A percentile compares a stretch with the other conserved stretches of the same genome.
Conservation (phyloP, 169 alveolate genomes). For the Fabrea salina region DNA sequence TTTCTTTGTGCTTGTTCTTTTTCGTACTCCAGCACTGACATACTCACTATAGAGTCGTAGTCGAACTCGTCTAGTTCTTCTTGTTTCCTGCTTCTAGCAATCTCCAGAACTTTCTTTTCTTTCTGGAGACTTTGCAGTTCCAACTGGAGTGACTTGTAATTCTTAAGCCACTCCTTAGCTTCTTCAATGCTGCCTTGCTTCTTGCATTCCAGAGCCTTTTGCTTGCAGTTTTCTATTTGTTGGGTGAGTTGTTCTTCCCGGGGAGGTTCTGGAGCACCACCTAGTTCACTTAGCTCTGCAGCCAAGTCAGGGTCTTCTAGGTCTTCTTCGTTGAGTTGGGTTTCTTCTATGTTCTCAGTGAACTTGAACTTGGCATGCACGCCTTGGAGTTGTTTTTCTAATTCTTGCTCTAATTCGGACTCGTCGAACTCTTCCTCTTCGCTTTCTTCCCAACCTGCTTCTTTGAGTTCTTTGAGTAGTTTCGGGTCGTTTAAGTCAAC, state of each 20-base stretch:
- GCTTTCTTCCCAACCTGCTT: slow-evolving; percentile 15
- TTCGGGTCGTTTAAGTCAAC: slow-evolving; percentile 25
- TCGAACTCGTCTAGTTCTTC: slow-evolving; percentile 12
- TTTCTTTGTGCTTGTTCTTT: not conserved
- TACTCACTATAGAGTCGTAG: not conserved
- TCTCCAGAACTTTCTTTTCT: not conserved
- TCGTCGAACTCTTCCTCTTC: slow-evolving; percentile 12
- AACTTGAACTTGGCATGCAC: not conserved
- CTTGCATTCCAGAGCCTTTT: not conserved
- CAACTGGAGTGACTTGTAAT: not conserved
- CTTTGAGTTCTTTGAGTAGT: slow-evolving; percentile 18
- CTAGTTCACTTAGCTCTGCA: slow-evolving; percentile 15
- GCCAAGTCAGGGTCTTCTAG: slow-evolving; percentile 15
- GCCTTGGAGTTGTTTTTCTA: not conserved
- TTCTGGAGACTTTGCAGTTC: not conserved
- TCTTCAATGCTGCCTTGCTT: not conserved
- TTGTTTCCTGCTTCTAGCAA: not conserved
- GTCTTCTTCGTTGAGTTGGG: not conserved
- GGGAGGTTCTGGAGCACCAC: not conserved
- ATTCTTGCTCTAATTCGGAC: slow-evolving; percentile 21
- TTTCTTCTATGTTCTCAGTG: slow-evolving; percentile 11
- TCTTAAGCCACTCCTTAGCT: not conserved
- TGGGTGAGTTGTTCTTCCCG: not conserved
- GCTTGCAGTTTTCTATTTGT: not conserved
- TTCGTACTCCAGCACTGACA: slow-evolving; percentile 24